Base-by-base conservation (phyloP, 2,329 filamentous ascomycete species). In the Fusarium nanum region DNA sequence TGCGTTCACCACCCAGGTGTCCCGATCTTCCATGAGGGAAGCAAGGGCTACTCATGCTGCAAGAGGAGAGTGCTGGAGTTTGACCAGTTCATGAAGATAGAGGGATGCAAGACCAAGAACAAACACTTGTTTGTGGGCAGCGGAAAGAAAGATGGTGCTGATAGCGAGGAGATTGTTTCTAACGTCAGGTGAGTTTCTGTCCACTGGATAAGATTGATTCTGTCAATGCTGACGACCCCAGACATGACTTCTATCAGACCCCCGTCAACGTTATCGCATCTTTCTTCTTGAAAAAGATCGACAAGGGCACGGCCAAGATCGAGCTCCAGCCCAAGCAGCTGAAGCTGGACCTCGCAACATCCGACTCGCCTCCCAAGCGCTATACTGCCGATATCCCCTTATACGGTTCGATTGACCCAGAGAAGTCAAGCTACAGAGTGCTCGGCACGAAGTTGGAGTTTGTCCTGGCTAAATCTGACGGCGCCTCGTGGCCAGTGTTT, bases 31-130 rank as follows among this genome's bases (percentile, higher is more conserved):
- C 96, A 99, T 80, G 96, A 99, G 83, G 96, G 96, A 37, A 97
- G 93, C 83, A 99, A 99, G 84, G 96, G 96, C 2, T 99, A 96
- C 86, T 94, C 90, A 64, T 99, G 96, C 85, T 99, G 96, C 83
- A 98, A 98, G 87, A 87, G 93, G 75, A 88, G 94, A 40, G 96
- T 99, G 61, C 83, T 99, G 63, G 96, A 99, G 78, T 99, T 99
- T 80, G 94, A 99, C 79, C 92, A 98, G 81, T 99, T 99, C 82
- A 90, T 99, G 90, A 96, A 93, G 81, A 95, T 99, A 64, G 90
- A 92, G 74, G 96, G 96, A 2, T 99, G 96, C 82, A 90, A 89
- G 79, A 94, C 91, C 45, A 96, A 94, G 81, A 84, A 86, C 45
- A 86, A 87, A 64, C 96, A 99, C 83, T 81, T 97, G 71, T 99